Conservation (phyloP, 192 early-diverging fungal species). For the Allomyces macrogynus region DNA sequence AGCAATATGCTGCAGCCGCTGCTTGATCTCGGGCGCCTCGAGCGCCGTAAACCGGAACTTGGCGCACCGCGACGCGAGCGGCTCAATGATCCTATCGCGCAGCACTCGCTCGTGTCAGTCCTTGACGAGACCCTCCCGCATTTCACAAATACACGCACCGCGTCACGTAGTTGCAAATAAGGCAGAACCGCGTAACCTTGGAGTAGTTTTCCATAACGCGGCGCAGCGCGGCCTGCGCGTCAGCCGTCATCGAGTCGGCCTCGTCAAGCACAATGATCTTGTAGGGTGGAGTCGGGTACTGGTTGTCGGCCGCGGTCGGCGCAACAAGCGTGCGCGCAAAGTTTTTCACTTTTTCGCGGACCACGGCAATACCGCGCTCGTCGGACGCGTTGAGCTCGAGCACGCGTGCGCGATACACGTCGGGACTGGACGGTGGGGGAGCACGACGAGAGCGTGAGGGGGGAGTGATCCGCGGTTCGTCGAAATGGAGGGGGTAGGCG, state of each 20-base stretch:
- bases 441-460: not conserved
- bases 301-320: slow-evolving; percentile 1
- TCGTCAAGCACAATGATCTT: slow-evolving; percentile 95
- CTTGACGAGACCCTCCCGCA: too few species aligned
- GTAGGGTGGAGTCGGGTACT: slow-evolving; percentile 55
- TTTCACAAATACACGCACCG: too few species aligned
- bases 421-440: slow-evolving; percentile 41
- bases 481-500: not conserved
- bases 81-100: slow-evolving; percentile 60
- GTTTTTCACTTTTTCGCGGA: slow-evolving; percentile 82
- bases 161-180: slow-evolving; percentile 80
- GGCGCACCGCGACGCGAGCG: slow-evolving; percentile 77
- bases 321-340: slow-evolving; percentile 59
- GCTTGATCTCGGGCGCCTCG: slow-evolving; percentile 30
- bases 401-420: slow-evolving; percentile 52
- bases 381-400: slow-evolving; percentile 93
- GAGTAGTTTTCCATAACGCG: slow-evolving; percentile 92
- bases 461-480: not conserved
- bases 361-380: slow-evolving; percentile 82
- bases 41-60: slow-evolving; percentile 88
- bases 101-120: not conserved
- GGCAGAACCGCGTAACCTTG: slow-evolving; percentile 75
- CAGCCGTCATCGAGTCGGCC: slow-evolving; percentile 87
- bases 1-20: slow-evolving; percentile 44
- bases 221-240: slow-evolving; percentile 80